Percentiles rank a stretch among this genome's conserved stretches.
Evolutionary conservation across 2,329 filamentous ascomycete genomes (phyloP).

Genomic region (Ceratocystis cubensis): DNA sequence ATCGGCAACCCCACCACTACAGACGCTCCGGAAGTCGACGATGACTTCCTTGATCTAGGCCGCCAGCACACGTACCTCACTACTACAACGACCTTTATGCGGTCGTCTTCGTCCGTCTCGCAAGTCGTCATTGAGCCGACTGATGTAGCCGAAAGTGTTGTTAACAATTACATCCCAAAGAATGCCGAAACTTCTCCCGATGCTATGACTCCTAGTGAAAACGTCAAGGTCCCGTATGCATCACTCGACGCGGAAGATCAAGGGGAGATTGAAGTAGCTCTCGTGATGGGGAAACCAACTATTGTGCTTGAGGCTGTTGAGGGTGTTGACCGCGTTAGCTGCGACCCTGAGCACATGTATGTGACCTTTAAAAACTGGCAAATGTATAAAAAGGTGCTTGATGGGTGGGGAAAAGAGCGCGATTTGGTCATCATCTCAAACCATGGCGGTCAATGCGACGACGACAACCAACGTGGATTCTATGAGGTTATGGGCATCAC

Average conservation of each 20-base stretch:
- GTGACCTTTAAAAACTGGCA: conserved; percentile 22
- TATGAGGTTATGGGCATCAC: conserved; percentile 28
- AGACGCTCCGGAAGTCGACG: neutral
- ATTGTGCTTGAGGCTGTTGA: conserved; percentile 23
- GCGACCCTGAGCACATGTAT: conserved; percentile 21
- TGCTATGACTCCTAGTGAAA: conserved; percentile 4
- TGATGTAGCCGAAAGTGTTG: conserved; percentile 11
- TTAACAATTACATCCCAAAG: conserved; percentile 23
- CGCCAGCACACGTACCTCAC: neutral
- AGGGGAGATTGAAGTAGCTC: conserved; percentile 24
- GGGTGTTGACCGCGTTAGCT: conserved; percentile 22
- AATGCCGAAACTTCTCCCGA: conserved; percentile 21
- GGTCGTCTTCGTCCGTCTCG: conserved; percentile 2
- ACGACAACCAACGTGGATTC: conserved; percentile 27
- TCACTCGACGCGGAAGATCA: conserved; percentile 20
- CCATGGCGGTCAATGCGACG: conserved; percentile 32
- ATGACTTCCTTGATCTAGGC: neutral
- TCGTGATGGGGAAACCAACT: conserved; percentile 23
- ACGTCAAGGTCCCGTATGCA: conserved; percentile 20
- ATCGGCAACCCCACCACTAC: neutral
- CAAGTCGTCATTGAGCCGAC: conserved; percentile 2
- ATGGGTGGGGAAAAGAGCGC: conserved; percentile 21
- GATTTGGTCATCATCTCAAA: conserved; percentile 33
- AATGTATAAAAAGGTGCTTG: conserved; percentile 22
- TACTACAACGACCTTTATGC: neutral